Evolutionary conservation across 2,329 filamentous ascomycete species (phyloP), one percentile per base, ranked within the genome.

Genomic region (Penicillium sp.): DNA sequence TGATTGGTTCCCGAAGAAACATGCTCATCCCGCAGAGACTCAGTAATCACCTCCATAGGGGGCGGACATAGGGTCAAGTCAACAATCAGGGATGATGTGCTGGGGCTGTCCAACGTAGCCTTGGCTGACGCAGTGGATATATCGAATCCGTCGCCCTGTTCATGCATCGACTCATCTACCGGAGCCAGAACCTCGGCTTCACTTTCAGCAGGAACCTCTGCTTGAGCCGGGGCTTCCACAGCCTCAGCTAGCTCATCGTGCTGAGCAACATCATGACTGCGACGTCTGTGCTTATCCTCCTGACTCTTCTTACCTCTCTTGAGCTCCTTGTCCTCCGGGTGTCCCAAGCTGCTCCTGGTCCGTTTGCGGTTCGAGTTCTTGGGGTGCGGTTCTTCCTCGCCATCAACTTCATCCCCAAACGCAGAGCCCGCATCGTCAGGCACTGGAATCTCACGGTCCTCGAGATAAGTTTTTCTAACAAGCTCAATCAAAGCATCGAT

Each of bases 351-450:
- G 11, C 45, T 57, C 27, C 46, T 55, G 14, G 22, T 48, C 6
- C 43, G 43, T 14, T 46, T 46, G 12, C 35, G 43, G 8, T 19
- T 19, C 7, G 19, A 22, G 12, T 5, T 29, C 9, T 30, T 16
- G 12, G 22, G 19, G 2, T n/a, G 16, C 13, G 16, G 6, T 16
- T 30, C 18, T 42, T 36, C 39, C 18, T 27, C 31, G 19, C 55
- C 54, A 9, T 62, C 49, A 12, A 63, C 52, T 44, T 66, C 61
- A n/a, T 58, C 49, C 4, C 61, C 62, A 29, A 62, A 63, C 2
- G 44, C 33, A 5, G 49, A 49, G 1, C 41, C 29, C 14, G 27
- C 28, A 22, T 38, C 11, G 11, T 41, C 33, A 2, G 33, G 31
- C 2, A 14, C 13, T 1, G 9, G 25, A 18, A 54, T 46, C 2